A percentile compares a stretch with the other conserved stretches of the same genome.
Evolutionary conservation across 176 grass and related monocot species (phyloP).

Genomic region (Phoenix dactylifera): DNA sequence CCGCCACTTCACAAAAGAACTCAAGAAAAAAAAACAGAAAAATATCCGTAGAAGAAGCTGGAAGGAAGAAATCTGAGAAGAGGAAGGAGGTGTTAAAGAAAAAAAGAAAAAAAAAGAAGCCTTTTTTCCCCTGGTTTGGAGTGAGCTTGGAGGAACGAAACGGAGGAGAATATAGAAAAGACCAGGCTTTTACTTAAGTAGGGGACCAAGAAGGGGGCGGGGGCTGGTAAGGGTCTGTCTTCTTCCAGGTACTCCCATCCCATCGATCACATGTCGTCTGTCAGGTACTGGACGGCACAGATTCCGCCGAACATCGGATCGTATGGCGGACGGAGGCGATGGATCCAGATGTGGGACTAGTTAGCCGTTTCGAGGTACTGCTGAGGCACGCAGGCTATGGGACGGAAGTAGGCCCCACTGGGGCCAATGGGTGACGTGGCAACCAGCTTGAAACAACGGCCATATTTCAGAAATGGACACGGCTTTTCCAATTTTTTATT

Average conservation of each 20-base stretch:
- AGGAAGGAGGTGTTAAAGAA: too few relatives aligned
- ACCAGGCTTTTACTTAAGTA: slow-evolving; percentile 26
- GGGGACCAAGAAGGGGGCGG: slow-evolving; percentile 13
- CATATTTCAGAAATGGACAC: slow-evolving; percentile 19
- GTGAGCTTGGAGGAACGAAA: too few relatives aligned
- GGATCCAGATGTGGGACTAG: not conserved
- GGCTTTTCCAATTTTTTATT: too few relatives aligned
- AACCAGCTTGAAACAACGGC: slow-evolving; percentile 25
- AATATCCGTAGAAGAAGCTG: too few relatives aligned
- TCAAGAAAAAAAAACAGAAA: too few relatives aligned
- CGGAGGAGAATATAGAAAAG: not conserved
- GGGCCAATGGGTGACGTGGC: slow-evolving; percentile 16
- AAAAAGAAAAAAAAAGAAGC: too few relatives aligned
- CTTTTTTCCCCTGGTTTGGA: too few relatives aligned
- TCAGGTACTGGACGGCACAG: slow-evolving; percentile 38
- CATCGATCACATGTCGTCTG: slow-evolving; percentile 44
- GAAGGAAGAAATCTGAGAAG: too few relatives aligned
- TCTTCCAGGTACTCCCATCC: not conserved
- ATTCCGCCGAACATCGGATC: not conserved
- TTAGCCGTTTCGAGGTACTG: not conserved
- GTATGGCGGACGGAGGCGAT: not conserved
- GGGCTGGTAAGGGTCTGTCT: not conserved
- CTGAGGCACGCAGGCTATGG: not conserved
- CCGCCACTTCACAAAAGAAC: too few relatives aligned
- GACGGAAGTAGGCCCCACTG: not conserved